Evolutionary conservation across 139 green algal genomes (phyloP).

Genomic region (Tetraselmis chui): DNA sequence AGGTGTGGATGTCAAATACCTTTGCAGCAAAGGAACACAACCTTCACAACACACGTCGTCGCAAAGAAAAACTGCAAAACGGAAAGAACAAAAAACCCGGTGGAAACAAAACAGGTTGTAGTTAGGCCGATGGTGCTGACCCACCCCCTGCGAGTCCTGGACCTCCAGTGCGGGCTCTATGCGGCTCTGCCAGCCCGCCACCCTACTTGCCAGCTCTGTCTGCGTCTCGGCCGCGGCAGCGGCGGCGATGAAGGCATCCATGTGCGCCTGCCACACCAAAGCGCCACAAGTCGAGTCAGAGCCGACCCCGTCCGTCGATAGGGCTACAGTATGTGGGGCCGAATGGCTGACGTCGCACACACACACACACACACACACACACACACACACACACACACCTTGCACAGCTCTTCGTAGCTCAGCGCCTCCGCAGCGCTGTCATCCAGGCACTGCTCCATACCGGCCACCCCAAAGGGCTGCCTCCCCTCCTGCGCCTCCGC

Average conservation of each 20-base stretch:
- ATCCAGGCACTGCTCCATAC: background rate
- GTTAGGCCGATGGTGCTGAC: background rate
- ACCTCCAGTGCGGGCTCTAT: slow-evolving; percentile 50
- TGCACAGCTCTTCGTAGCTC: slow-evolving; percentile 52
- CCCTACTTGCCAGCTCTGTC: slow-evolving; percentile 40
- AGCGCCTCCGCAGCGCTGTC: slow-evolving; percentile 7
- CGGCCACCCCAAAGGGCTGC: background rate
- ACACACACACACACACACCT: slow-evolving; percentile 8
- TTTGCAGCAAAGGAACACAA: no score
- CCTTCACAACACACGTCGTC: no score
- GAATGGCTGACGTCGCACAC: background rate
- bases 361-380: background rate
- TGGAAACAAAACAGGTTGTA: no score
- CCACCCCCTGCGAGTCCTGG: slow-evolving; percentile 33
- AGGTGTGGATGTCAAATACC: slow-evolving; percentile 56
- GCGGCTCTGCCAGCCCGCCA: slow-evolving; percentile 38
- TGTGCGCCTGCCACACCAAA: slow-evolving; percentile 35
- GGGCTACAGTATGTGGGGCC: no score
- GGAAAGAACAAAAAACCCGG: no score
- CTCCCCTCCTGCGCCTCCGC: background rate
- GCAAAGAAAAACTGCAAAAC: no score
- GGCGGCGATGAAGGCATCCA: slow-evolving; percentile 36
- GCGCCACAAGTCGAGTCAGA: no score
- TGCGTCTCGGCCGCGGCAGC: slow-evolving; percentile 40
- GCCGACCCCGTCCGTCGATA: background rate